Evolutionary conservation across 352 stramenopile species (phyloP), one percentile per base, ranked within the genome.

Genomic region (Phytopythium helicoides): DNA sequence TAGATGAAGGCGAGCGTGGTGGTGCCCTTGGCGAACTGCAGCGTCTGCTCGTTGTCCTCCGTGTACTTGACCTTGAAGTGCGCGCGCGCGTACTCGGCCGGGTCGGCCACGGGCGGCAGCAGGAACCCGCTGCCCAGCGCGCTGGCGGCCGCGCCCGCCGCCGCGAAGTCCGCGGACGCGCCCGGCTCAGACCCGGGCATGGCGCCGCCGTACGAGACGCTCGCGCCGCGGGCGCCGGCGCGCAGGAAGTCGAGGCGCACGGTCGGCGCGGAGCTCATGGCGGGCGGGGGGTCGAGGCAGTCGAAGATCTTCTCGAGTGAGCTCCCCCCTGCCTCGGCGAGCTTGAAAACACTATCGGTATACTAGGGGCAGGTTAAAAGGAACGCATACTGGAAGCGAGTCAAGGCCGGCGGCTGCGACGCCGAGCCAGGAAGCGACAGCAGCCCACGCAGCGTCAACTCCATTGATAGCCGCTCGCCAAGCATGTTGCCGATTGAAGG

Each of bases 1-100:
- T 99, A 99, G 77, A 99, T 99, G 81, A 99, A 99, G 31, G 97
- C 97, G 15, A 99, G 84, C 31, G 97, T 99, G 12, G 98, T 99
- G 37, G 98, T 99, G 48, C 98, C 98, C 75, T 99, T 99, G 45
- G 94, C 95, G 68, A 99, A 99, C 75, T 98, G 92, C 51, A 99
- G 77, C 48, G 77, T 76, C 69, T 99, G 95, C 40, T 94, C 71
- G 40, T 97, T 93, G 68, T 99, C 97, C 46, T 95, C 91, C 56
- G 92, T 92, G 76, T 98, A 99, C 55, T 97, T 93, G 50, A 97
- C 96, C 59, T 97, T 95, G 66, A 99, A 98, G 77, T 99, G 97
- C 52, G 74, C 90, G 54, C 94, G 92, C 54, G 90, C 97, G 64
- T 98, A 99, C 25, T 87, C 75, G 33, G 96, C 96, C 19, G 95